phyloP scores from a whole-genome alignment of 139 green algal genomes.

The Edaphochlamys debaryana region DNA sequence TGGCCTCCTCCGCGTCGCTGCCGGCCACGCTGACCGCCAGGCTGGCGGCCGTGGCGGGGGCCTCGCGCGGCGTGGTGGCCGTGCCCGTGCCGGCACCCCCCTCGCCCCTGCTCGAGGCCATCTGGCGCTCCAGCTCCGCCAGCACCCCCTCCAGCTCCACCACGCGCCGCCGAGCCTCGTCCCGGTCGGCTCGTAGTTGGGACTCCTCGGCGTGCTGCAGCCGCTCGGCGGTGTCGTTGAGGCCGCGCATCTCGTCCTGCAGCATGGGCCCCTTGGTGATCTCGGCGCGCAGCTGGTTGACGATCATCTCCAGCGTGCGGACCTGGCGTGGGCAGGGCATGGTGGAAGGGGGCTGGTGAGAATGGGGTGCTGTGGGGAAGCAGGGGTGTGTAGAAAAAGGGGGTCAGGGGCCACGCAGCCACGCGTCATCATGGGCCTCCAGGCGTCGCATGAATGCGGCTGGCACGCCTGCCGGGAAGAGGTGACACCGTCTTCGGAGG shows the following conservation, averaged over 20 bases:
- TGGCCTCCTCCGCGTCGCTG: not conserved
- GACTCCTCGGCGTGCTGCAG: constrained; percentile 35
- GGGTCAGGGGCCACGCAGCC: too few species aligned
- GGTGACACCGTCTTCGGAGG: too few species aligned
- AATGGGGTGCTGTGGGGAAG: not conserved
- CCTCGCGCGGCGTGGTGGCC: too few species aligned
- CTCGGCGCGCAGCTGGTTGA: constrained; percentile 33
- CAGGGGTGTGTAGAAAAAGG: not conserved
- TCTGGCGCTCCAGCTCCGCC: not conserved
- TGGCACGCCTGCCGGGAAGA: too few species aligned
- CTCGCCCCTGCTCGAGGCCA: not conserved
- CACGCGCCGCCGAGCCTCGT: constrained; percentile 12
- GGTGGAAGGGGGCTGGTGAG: too few species aligned
- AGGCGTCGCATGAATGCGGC: too few species aligned
- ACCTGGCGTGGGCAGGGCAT: constrained; percentile 15
- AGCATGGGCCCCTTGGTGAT: constrained; percentile 19
- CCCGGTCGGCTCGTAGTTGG: constrained; percentile 17
- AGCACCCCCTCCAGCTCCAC: constrained; percentile 2
- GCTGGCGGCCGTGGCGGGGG: too few species aligned
- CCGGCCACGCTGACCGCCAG: not conserved
- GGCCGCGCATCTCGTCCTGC: constrained; percentile 20
- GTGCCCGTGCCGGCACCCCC: too few species aligned
- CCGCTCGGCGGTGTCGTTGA: constrained; percentile 25
- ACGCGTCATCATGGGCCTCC: too few species aligned
- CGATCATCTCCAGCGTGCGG: constrained; percentile 34